Conservation (phyloP, 73 alveolate species). For the Uronychia setigera region DNA sequence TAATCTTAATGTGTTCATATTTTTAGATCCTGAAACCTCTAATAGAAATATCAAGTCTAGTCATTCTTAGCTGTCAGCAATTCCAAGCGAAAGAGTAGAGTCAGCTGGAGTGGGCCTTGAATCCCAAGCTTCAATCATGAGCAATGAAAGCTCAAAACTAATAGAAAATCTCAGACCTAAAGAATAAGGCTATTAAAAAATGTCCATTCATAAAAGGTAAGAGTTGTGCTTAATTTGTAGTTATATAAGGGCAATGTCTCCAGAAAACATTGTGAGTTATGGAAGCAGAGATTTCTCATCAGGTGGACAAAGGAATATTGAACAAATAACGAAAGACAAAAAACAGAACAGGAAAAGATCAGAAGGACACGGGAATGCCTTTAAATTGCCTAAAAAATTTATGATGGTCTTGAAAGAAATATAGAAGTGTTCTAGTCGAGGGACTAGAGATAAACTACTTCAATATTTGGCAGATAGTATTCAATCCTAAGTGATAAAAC, state of each 20-base stretch:
- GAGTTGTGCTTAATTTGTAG: not conserved
- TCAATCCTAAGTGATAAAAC: not conserved
- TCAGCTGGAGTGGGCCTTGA: slow-evolving; percentile 1
- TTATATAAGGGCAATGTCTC: not conserved
- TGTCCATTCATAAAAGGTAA: not conserved
- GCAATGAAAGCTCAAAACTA: not conserved
- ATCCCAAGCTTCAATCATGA: not conserved
- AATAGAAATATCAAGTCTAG: not conserved
- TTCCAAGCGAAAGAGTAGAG: not conserved
- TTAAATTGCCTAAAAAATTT: not conserved
- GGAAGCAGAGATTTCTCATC: not conserved
- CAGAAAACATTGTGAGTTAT: not conserved
- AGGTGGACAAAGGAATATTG: too few relatives aligned
- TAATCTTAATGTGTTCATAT: too few relatives aligned
- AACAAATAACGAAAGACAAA: not conserved
- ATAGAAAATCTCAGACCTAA: not conserved
- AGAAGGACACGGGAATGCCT: too few relatives aligned
- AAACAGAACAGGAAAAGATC: not conserved
- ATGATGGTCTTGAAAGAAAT: not conserved
- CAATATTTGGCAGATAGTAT: not conserved
- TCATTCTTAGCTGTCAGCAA: not conserved
- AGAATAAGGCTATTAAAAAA: not conserved
- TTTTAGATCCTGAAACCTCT: not conserved
- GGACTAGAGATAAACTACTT: not conserved
- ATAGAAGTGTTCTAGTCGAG: not conserved